A percentile compares a stretch with the other conserved stretches of the same genome.
Conservation (phyloP, 73 alveolate species). For the Diophrys appendiculata region DNA sequence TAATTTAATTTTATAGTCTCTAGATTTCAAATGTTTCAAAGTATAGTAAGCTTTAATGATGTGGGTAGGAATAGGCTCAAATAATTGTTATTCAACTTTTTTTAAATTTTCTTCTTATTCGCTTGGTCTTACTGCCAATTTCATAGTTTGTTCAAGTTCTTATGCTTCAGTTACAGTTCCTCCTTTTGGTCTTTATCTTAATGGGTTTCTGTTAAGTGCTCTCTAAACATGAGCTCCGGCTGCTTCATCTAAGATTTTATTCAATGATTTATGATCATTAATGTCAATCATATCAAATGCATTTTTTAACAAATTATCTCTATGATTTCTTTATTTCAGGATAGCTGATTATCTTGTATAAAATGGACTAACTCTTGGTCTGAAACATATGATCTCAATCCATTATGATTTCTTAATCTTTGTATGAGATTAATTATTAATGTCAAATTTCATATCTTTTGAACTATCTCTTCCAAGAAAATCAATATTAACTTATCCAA, state of each 20-base stretch:
- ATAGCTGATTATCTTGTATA: constrained; percentile 23
- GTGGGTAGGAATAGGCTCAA: constrained; percentile 61
- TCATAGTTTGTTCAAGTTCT: constrained; percentile 27
- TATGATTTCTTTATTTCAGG: constrained; percentile 31
- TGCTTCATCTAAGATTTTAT: constrained; percentile 60
- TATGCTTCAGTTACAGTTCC: constrained; percentile 15
- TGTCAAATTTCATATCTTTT: neutral
- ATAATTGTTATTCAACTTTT: constrained; percentile 5
- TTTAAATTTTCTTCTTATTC: neutral
- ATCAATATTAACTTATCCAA: constrained; percentile 4
- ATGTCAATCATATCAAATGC: constrained; percentile 61
- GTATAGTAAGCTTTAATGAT: constrained; percentile 41
- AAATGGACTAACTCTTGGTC: constrained; percentile 7
- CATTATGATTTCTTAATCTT: constrained; percentile 54
- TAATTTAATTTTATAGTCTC: constrained; percentile 53
- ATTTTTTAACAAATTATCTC: constrained; percentile 34
- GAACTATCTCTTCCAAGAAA: constrained; percentile 6
- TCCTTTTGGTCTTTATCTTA: constrained; percentile 29
- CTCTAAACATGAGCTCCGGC: constrained; percentile 43
- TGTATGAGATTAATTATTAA: constrained; percentile 16
- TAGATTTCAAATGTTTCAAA: constrained; percentile 45
- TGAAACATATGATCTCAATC: constrained; percentile 41
- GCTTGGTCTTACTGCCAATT: constrained; percentile 15
- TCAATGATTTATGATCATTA: constrained; percentile 57
- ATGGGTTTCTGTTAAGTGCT: constrained; percentile 46